Evolutionary conservation across 257 asterid species (phyloP).

Genomic region (Solanum clarkiae): DNA sequence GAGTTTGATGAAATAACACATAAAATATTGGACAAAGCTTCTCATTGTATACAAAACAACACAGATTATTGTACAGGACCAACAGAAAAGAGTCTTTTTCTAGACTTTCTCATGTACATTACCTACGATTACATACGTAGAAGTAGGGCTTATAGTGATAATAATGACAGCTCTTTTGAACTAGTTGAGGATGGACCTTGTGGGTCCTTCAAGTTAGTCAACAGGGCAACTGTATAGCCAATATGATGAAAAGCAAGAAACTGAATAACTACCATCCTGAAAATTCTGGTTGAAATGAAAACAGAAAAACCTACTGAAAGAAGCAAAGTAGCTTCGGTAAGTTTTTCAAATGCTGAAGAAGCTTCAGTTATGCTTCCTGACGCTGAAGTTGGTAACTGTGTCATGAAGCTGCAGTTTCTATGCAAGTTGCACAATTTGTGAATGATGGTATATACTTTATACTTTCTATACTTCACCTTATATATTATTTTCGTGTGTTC

Average conservation of each 20-base stretch:
- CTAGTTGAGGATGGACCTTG: conserved; percentile 19
- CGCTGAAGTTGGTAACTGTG: not conserved
- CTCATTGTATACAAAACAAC: conserved; percentile 35
- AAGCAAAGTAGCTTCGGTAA: not conserved
- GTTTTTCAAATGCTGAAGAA: not conserved
- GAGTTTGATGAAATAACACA: conserved; percentile 75
- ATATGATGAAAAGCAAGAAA: not conserved
- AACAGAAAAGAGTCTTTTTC: conserved; percentile 60
- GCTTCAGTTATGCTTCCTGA: not conserved
- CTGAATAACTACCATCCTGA: not conserved
- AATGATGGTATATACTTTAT: not conserved
- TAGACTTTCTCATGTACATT: conserved; percentile 83
- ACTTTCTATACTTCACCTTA: not conserved
- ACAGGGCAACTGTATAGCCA: conserved; percentile 13
- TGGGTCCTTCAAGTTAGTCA: conserved; percentile 18
- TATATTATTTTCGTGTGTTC: not conserved
- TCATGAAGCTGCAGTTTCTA: not conserved
- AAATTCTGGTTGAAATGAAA: not conserved
- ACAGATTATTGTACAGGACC: conserved; percentile 26
- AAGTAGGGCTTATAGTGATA: conserved; percentile 17
- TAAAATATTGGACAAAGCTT: conserved; percentile 54
- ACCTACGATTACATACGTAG: conserved; percentile 56
- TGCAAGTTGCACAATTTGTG: not conserved
- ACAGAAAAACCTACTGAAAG: not conserved
- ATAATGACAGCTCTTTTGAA: conserved; percentile 12